phyloP scores from a whole-genome alignment of 805 yeast genomes.

The Yamadazyma nakazawae region DNA sequence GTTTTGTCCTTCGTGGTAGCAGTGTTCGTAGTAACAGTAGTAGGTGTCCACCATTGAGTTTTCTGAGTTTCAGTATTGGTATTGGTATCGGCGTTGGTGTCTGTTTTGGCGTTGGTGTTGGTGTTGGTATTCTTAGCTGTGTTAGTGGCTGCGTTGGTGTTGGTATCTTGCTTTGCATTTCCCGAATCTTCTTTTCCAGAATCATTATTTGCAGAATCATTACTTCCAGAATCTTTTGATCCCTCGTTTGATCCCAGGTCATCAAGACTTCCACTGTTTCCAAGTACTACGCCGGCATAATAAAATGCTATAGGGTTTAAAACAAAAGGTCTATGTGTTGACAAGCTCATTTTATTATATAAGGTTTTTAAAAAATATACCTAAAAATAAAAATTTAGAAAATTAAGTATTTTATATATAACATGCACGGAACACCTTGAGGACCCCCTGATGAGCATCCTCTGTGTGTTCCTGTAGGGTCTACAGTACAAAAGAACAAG shows the following conservation, averaged over 20 bases:
- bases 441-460: background rate
- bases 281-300: constrained; percentile 1
- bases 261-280: constrained; percentile 15
- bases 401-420: background rate
- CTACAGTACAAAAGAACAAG: background rate
- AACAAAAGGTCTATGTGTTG: background rate
- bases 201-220: background rate
- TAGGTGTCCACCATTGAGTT: constrained; percentile 17
- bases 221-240: constrained; percentile 1
- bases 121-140: background rate
- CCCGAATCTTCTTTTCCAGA: background rate
- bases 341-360: constrained; percentile 3
- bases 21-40: constrained; percentile 12
- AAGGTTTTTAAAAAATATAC: background rate
- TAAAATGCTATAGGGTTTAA: constrained; percentile 2
- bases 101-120: constrained; percentile 5
- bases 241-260: background rate
- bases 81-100: constrained; percentile 5
- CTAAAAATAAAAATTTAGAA: background rate
- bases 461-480: background rate
- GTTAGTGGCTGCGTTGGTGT: constrained; percentile 4
- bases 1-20: constrained; percentile 7
- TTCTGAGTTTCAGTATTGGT: constrained; percentile 9
- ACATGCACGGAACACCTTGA: background rate
- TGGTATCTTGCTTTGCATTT: constrained; percentile 5